A percentile compares a stretch with the other conserved stretches of the same genome.
These are phyloP conservation scores for Calocybe cyanea DNA, from an alignment of 768 basidiomycete species.

Conservation along the genomic window DNA sequence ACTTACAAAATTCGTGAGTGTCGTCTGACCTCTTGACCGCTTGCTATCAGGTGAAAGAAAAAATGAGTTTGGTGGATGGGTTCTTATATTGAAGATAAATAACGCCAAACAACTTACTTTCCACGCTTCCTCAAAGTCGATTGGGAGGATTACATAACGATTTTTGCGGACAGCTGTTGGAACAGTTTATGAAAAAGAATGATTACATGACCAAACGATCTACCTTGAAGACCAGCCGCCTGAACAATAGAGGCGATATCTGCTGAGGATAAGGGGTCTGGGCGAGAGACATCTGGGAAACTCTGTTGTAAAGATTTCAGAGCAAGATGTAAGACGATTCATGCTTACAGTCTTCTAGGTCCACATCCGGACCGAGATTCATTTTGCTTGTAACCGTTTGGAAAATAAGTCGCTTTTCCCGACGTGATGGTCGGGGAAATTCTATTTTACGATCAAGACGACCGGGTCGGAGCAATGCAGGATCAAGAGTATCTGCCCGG, in stretches of 20 bases:
- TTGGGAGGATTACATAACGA: constrained; percentile 93
- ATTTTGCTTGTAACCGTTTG: constrained; percentile 96
- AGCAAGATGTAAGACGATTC: constrained; percentile 1
- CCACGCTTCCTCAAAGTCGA: constrained; percentile 99
- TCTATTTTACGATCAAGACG: constrained; percentile 98
- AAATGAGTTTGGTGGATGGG: constrained; percentile 28
- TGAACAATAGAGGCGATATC: constrained; percentile 96
- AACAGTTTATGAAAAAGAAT: background rate
- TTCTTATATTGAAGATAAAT: constrained; percentile 33
- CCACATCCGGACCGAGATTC: constrained; percentile 97
- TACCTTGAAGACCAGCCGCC: constrained; percentile 95
- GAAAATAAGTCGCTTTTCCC: constrained; percentile 97
- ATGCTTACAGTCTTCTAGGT: constrained; percentile 91
- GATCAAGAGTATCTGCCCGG: constrained; percentile 96
- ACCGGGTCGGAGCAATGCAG: constrained; percentile 94
- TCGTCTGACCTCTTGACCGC: constrained; percentile 95
- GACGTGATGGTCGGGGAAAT: constrained; percentile 89
- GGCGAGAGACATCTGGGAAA: constrained; percentile 84
- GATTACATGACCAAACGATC: background rate
- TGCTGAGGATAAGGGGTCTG: constrained; percentile 92
- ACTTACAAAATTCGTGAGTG: constrained; percentile 93
- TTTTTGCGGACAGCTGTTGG: constrained; percentile 90
- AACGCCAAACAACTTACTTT: constrained; percentile 78
- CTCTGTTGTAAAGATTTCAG: constrained; percentile 10
- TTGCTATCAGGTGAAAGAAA: constrained; percentile 57